Evolutionary conservation across 345 rosid species (phyloP).

Genomic region (Citrus hindsii): DNA sequence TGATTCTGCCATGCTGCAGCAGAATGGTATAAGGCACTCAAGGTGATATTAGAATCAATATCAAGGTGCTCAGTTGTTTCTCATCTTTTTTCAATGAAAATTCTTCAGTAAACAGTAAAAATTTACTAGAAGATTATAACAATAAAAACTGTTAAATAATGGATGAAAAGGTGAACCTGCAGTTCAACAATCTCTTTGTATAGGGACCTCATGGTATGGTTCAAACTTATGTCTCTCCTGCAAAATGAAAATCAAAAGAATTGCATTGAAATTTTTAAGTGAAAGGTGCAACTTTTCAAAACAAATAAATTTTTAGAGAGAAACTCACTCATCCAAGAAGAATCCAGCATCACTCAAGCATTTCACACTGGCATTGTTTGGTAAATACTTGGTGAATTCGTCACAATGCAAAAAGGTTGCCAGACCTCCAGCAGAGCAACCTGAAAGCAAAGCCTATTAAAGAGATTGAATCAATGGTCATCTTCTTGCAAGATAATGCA

Average conservation of each 20-base stretch:
- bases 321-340: constrained; percentile 75
- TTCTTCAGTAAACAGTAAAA: not conserved
- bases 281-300: not conserved
- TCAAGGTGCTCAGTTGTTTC: not conserved
- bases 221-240: constrained; percentile 68
- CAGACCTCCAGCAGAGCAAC: constrained; percentile 98
- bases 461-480: not conserved
- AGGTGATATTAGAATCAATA: not conserved
- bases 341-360: constrained; percentile 98
- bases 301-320: not conserved
- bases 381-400: constrained; percentile 54
- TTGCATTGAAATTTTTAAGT: not conserved
- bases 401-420: constrained; percentile 80
- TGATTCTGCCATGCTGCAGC: not conserved
- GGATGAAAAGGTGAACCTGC: constrained; percentile 42
- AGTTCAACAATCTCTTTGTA: constrained; percentile 50
- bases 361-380: constrained; percentile 62
- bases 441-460: constrained; percentile 85
- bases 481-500: not conserved
- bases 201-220: constrained; percentile 63
- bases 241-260: constrained; percentile 14
- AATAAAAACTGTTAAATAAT: not conserved
- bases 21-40: not conserved
- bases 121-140: not conserved
- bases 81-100: not conserved